Conservation (phyloP, 148 eudicot genomes). For the Euryodendron excelsum region DNA sequence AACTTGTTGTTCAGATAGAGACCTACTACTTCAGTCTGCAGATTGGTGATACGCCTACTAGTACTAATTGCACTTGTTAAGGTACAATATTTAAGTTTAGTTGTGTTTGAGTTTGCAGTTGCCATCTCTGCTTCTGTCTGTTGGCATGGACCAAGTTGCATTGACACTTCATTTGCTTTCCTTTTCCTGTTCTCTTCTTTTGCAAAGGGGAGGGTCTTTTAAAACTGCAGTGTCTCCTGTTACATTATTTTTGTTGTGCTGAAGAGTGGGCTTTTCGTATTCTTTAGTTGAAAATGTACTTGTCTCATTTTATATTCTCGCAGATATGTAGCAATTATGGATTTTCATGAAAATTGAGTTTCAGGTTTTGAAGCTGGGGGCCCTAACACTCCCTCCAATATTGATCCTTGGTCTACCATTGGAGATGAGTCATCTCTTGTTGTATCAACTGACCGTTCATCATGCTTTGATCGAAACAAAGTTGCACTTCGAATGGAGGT, state of each 20-base stretch:
- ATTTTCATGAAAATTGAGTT: constrained; percentile 15
- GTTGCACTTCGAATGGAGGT: constrained; percentile 86
- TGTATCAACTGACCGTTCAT: constrained; percentile 78
- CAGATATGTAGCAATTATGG: not conserved
- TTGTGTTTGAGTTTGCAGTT: not conserved
- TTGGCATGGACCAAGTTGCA: not conserved
- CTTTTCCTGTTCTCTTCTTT: not conserved
- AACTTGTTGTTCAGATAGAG: not conserved
- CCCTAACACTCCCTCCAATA: constrained; percentile 59
- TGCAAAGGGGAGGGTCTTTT: not conserved
- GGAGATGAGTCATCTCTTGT: constrained; percentile 60
- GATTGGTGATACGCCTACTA: not conserved
- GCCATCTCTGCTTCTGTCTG: not conserved
- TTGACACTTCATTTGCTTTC: constrained; percentile 1
- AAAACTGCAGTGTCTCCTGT: not conserved
- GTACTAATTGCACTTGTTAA: not conserved
- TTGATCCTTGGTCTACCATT: constrained; percentile 80
- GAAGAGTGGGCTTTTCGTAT: not conserved
- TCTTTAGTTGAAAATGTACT: not conserved
- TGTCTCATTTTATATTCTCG: not conserved
- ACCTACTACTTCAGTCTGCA: not conserved
- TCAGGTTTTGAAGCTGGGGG: constrained; percentile 95
- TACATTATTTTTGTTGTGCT: not conserved
- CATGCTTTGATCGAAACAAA: constrained; percentile 87
- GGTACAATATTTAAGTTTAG: not conserved